phyloP scores from a whole-genome alignment of 352 stramenopile species.

The Phytopythium delawarense region DNA sequence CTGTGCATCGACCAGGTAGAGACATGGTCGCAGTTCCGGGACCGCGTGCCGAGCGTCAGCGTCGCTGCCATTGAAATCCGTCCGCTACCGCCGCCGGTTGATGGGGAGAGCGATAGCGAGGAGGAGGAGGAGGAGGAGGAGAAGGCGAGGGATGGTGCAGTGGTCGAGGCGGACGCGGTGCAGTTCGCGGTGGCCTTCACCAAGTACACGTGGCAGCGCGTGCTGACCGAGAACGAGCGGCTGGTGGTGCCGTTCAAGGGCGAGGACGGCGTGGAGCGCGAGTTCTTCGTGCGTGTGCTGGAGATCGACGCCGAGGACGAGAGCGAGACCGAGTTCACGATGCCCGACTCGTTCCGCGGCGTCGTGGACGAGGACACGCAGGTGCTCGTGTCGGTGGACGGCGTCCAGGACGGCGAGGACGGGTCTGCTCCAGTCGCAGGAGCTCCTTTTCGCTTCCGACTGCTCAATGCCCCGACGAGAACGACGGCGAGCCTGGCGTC shows the following conservation, averaged over 20 bases:
- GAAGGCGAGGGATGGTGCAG: background rate
- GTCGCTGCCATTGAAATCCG: constrained; percentile 68
- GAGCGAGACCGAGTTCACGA: constrained; percentile 78
- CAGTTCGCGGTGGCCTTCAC: constrained; percentile 53
- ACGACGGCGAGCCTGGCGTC: constrained; percentile 28
- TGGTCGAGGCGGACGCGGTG: constrained; percentile 38
- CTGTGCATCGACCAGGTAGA: constrained; percentile 68
- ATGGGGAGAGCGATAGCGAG: constrained; percentile 10
- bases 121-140: constrained; percentile 15
- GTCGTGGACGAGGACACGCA: constrained; percentile 53
- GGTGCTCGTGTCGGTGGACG: constrained; percentile 60
- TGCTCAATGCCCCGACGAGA: constrained; percentile 29
- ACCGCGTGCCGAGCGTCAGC: constrained; percentile 34
- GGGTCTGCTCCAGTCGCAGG: background rate
- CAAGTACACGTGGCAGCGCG: constrained; percentile 47
- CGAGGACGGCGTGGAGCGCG: constrained; percentile 25
- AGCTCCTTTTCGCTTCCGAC: constrained; percentile 20
- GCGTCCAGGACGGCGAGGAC: constrained; percentile 17
- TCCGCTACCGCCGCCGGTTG: constrained; percentile 21
- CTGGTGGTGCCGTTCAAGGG: constrained; percentile 53
- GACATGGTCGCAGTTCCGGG: constrained; percentile 71
- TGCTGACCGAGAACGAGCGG: constrained; percentile 79
- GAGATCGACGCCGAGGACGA: constrained; percentile 68
- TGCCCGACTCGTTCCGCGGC: constrained; percentile 78
- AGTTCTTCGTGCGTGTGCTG: constrained; percentile 71